Evolutionary conservation across 208 protist species (phyloP).

Genomic region (Perkinsela sp.): DNA sequence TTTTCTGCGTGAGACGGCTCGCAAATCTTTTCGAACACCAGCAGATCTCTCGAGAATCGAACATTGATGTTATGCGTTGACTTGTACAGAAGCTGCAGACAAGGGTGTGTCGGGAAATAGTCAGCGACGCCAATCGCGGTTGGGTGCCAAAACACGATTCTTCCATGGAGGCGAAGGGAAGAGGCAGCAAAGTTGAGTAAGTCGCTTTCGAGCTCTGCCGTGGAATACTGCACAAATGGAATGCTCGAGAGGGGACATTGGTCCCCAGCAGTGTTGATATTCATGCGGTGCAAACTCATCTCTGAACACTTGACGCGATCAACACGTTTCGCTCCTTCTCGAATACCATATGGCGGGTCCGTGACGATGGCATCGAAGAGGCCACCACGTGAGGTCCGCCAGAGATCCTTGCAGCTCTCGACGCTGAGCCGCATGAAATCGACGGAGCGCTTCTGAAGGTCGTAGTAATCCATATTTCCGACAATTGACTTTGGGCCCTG

Average conservation of each 20-base stretch:
- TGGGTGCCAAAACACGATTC: slow-evolving; percentile 73
- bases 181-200: slow-evolving; percentile 65
- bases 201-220: slow-evolving; percentile 42
- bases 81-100: slow-evolving; percentile 27
- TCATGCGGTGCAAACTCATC: neutral
- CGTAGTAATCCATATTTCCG: slow-evolving; percentile 4
- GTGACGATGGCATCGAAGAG: slow-evolving; percentile 67
- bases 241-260: neutral
- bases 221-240: slow-evolving; percentile 8
- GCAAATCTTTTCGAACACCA: neutral
- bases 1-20: too few species aligned
- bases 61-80: slow-evolving; percentile 31
- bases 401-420: neutral
- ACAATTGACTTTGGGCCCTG: neutral
- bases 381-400: slow-evolving; percentile 2
- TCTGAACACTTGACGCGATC: neutral
- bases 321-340: slow-evolving; percentile 14
- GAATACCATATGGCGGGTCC: slow-evolving; percentile 66
- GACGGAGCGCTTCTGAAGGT: neutral
- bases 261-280: slow-evolving; percentile 1
- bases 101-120: slow-evolving; percentile 70
- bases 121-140: slow-evolving; percentile 39
- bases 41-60: neutral
- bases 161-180: slow-evolving; percentile 44
- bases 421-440: neutral